Percentiles rank a stretch among this genome's conserved stretches.
Conservation (phyloP, 768 basidiomycete genomes). For the Collybia mongolica region DNA sequence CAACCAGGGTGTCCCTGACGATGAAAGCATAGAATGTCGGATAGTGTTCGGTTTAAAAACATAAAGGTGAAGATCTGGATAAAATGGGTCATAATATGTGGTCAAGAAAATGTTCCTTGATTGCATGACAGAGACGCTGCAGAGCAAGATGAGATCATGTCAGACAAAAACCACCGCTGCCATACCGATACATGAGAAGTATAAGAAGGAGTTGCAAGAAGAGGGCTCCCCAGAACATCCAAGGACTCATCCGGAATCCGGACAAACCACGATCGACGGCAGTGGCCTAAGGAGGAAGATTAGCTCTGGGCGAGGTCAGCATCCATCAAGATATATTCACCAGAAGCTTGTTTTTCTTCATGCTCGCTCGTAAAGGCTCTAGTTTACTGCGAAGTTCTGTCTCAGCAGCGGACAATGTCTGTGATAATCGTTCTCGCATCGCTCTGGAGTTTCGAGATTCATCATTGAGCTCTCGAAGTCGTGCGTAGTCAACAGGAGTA, state of each 20-base stretch:
- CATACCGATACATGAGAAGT: constrained; percentile 60
- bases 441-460: constrained; percentile 27
- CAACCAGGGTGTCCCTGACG: constrained; percentile 22
- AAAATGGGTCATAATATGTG: constrained; percentile 77
- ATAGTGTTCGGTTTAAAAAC: constrained; percentile 40
- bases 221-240: constrained; percentile 32
- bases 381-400: constrained; percentile 31
- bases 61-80: constrained; percentile 66
- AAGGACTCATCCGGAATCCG: constrained; percentile 23
- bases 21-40: constrained; percentile 31
- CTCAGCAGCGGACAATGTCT: constrained; percentile 39
- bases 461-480: constrained; percentile 12
- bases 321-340: constrained; percentile 25
- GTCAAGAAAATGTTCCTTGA: constrained; percentile 64
- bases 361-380: constrained; percentile 29
- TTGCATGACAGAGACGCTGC: constrained; percentile 44
- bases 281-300: constrained; percentile 10
- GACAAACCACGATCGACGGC: constrained; percentile 18
- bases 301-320: not conserved
- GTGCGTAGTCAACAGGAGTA: constrained; percentile 32
- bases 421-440: constrained; percentile 42
- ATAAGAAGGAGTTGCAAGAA: constrained; percentile 45
- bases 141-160: constrained; percentile 9
- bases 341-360: constrained; percentile 33
- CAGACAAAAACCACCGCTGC: not conserved